Percentiles rank a stretch among this genome's conserved stretches.
phyloP scores from a whole-genome alignment of 345 rosid species.

The Salix udensis region DNA sequence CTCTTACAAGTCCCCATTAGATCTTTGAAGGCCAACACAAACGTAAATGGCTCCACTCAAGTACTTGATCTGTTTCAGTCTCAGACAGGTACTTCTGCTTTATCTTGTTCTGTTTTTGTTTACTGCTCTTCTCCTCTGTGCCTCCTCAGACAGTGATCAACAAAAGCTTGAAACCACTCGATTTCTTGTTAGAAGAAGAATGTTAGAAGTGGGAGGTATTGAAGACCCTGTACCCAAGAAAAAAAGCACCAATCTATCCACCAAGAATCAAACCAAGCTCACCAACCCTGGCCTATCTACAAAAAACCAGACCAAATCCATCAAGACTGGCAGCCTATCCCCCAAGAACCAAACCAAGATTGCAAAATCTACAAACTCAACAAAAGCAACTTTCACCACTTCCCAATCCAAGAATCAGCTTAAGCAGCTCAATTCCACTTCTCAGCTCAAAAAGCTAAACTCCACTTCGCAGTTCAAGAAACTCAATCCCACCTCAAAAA shows the following conservation, averaged over 20 bases:
- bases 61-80: conserved; percentile 36
- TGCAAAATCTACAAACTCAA: conserved; percentile 42
- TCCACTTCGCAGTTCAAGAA: conserved; percentile 34
- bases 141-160: conserved; percentile 29
- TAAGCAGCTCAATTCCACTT: conserved; percentile 23
- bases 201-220: conserved; percentile 36
- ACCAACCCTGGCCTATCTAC: conserved; percentile 22
- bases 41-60: conserved; percentile 38
- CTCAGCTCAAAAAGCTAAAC: conserved; percentile 33
- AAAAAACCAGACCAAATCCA: conserved; percentile 48
- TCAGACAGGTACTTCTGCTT: conserved; percentile 38
- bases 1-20: conserved; percentile 20
- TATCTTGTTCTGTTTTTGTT: conserved; percentile 35
- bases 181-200: conserved; percentile 34
- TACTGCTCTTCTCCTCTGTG: conserved; percentile 25
- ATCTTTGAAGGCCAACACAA: conserved; percentile 22
- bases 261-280: conserved; percentile 54
- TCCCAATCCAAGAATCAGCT: neutral
- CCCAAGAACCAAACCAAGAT: conserved; percentile 53
- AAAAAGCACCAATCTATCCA: conserved; percentile 28
- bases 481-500: conserved; percentile 40
- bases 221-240: conserved; percentile 33
- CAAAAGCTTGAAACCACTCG: conserved; percentile 24
- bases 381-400: conserved; percentile 26
- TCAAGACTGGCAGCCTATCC: conserved; percentile 23